Evolutionary conservation across 257 asterid species (phyloP).

Genomic region (Misopates orontium): DNA sequence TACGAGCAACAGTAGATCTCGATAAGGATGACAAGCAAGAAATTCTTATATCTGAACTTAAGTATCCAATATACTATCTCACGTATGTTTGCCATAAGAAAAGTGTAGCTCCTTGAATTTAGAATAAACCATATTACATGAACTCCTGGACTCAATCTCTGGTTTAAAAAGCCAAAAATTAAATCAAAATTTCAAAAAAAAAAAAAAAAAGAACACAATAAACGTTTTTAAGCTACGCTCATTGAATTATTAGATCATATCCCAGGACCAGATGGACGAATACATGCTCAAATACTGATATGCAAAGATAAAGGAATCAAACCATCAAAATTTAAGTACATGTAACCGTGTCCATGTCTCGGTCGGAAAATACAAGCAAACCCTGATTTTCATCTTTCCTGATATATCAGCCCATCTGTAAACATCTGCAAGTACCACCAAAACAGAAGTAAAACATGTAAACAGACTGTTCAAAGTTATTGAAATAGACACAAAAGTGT

Average conservation of each 20-base stretch:
- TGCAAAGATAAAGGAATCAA: slow-evolving; percentile 11
- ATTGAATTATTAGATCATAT: neutral
- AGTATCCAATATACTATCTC: slow-evolving; percentile 13
- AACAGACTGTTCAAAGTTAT: neutral
- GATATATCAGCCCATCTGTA: slow-evolving; percentile 79
- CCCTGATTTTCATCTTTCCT: slow-evolving; percentile 78
- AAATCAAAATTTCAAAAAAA: neutral
- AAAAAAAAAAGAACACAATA: slow-evolving; percentile 8
- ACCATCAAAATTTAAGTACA: slow-evolving; percentile 40
- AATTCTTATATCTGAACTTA: neutral
- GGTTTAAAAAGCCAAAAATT: slow-evolving; percentile 3
- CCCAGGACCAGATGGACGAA: slow-evolving; percentile 10
- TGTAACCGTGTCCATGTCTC: slow-evolving; percentile 86
- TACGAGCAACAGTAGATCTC: slow-evolving; percentile 5
- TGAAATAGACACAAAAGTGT: slow-evolving; percentile 15
- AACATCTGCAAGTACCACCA: slow-evolving; percentile 66
- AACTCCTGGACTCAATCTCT: slow-evolving; percentile 19
- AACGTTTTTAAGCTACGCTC: slow-evolving; percentile 1
- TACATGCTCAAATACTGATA: slow-evolving; percentile 17
- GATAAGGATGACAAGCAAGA: slow-evolving; percentile 24
- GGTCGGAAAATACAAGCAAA: slow-evolving; percentile 85
- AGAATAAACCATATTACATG: slow-evolving; percentile 1
- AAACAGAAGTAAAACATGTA: slow-evolving; percentile 10
- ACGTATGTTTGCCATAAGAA: neutral
- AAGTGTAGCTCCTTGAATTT: neutral